phyloP scores from a whole-genome alignment of 345 rosid species.

The Cardamine occulta region DNA sequence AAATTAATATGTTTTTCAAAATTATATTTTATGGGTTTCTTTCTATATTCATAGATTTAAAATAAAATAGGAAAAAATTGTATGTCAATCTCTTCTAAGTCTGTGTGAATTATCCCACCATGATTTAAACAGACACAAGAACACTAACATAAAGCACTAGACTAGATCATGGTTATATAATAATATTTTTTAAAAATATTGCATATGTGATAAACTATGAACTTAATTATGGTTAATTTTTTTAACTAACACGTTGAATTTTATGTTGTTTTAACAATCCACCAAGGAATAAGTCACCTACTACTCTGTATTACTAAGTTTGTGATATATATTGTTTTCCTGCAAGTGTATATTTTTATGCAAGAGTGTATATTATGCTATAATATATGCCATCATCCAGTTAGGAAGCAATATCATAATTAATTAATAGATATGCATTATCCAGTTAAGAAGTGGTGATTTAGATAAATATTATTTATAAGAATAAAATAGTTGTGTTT shows the following conservation, averaged over 20 bases:
- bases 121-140: background rate
- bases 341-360: background rate
- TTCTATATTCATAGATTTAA: background rate
- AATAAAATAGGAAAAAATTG: background rate
- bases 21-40: background rate
- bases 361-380: background rate
- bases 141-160: background rate
- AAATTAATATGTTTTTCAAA: background rate
- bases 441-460: constrained; percentile 34
- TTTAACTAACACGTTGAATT: background rate
- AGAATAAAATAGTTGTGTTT: constrained; percentile 2
- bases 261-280: background rate
- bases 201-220: background rate
- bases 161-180: background rate
- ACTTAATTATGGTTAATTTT: background rate
- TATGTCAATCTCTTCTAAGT: background rate
- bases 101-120: constrained; percentile 4
- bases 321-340: background rate
- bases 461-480: constrained; percentile 26
- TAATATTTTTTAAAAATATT: background rate
- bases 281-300: constrained; percentile 12
- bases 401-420: constrained; percentile 24
- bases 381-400: constrained; percentile 19
- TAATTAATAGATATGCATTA: constrained; percentile 27
- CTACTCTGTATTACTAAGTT: constrained; percentile 11